phyloP scores from a whole-genome alignment of 2,329 filamentous ascomycete genomes.

The Trichoderma aggressivum region DNA sequence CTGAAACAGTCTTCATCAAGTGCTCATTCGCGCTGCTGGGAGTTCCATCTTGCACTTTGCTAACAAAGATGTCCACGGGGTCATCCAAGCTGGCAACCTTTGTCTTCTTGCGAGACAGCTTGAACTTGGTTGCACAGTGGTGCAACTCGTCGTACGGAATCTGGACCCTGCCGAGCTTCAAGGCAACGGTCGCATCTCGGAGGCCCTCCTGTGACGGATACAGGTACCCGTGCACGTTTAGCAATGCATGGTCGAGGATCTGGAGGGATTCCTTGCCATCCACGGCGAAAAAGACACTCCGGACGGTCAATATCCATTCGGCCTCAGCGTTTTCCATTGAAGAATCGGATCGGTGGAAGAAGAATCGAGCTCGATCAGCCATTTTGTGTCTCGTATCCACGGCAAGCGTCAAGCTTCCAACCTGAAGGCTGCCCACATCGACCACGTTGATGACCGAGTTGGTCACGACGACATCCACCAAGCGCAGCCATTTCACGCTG shows the following conservation, averaged over 20 bases:
- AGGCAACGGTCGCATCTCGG: constrained; percentile 80
- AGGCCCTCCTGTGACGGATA: constrained; percentile 83
- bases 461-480: constrained; percentile 84
- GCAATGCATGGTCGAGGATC: constrained; percentile 77
- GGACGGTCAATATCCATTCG: constrained; percentile 87
- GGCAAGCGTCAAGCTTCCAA: constrained; percentile 79
- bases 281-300: constrained; percentile 84
- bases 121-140: constrained; percentile 57
- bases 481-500: constrained; percentile 80
- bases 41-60: constrained; percentile 61
- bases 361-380: constrained; percentile 84
- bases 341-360: constrained; percentile 66
- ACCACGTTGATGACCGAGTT: constrained; percentile 74
- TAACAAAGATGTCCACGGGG: constrained; percentile 62
- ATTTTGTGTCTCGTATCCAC: constrained; percentile 91
- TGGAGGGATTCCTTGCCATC: constrained; percentile 83
- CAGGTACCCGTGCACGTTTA: constrained; percentile 89
- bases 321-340: constrained; percentile 65
- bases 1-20: constrained; percentile 78
- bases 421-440: constrained; percentile 78
- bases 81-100: constrained; percentile 38
- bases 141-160: constrained; percentile 85
- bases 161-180: constrained; percentile 88
- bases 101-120: constrained; percentile 39
- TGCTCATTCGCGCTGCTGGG: constrained; percentile 64